Evolutionary conservation across 148 eudicot genomes (phyloP).

Genomic region (Linanthus parryae): DNA sequence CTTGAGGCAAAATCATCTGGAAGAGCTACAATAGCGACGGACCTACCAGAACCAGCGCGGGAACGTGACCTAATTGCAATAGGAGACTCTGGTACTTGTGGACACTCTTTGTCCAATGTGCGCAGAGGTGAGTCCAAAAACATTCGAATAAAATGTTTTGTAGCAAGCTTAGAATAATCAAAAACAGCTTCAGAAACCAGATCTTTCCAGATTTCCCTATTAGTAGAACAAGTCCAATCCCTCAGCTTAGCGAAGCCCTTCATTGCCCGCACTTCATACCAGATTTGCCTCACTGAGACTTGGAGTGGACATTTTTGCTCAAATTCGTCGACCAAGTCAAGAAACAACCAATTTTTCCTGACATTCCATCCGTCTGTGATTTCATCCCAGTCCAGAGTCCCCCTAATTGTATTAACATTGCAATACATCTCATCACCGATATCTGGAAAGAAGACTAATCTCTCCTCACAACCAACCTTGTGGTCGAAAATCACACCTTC

Average conservation of each 20-base stretch:
- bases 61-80: no score
- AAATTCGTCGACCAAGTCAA: constrained; percentile 45
- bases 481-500: constrained; percentile 87
- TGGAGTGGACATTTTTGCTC: constrained; percentile 35
- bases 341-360: constrained; percentile 75
- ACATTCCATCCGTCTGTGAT: constrained; percentile 46
- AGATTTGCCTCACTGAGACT: constrained; percentile 72
- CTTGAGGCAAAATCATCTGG: no score
- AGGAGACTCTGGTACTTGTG: no score
- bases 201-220: constrained; percentile 38
- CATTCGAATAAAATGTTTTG: constrained; percentile 28
- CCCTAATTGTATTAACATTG: constrained; percentile 23
- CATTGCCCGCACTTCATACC: constrained; percentile 69
- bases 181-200: constrained; percentile 34
- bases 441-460: constrained; percentile 85
- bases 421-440: constrained; percentile 52
- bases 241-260: constrained; percentile 27
- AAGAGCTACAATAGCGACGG: no score
- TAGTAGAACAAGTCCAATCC: constrained; percentile 61
- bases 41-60: no score
- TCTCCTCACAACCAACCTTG: constrained; percentile 25
- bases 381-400: constrained; percentile 77
- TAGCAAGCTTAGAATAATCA: constrained; percentile 33
- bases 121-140: no score
- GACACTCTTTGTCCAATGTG: no score